Evolutionary conservation across 345 rosid genomes (phyloP).

Genomic region (Eucalyptus cloeziana): DNA sequence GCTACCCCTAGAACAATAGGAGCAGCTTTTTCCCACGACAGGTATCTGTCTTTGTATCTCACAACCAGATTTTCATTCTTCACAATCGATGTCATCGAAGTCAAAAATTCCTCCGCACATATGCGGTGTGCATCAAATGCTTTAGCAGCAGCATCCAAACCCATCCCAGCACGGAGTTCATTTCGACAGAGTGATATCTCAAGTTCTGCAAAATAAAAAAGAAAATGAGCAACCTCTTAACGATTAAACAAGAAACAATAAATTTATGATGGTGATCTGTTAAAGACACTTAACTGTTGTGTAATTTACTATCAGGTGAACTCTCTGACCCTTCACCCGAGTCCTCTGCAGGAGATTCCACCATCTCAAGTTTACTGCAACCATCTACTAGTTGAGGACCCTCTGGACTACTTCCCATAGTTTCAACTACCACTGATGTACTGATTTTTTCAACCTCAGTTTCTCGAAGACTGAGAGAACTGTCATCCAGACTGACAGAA

Average conservation of each 20-base stretch:
- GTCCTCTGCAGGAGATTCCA: slow-evolving; percentile 16
- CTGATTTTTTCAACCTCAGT: slow-evolving; percentile 17
- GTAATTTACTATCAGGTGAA: neutral
- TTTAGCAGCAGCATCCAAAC: slow-evolving; percentile 62
- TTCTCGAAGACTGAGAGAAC: slow-evolving; percentile 10
- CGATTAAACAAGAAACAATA: neutral
- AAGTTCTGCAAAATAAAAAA: slow-evolving; percentile 35
- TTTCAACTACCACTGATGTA: slow-evolving; percentile 21
- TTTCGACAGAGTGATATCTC: slow-evolving; percentile 80
- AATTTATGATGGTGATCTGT: neutral
- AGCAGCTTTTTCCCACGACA: slow-evolving; percentile 80
- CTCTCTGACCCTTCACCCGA: slow-evolving; percentile 6
- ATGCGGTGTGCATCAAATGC: slow-evolving; percentile 57
- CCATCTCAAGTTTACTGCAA: slow-evolving; percentile 10
- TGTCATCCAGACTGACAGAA: slow-evolving; percentile 5
- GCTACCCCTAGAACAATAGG: slow-evolving; percentile 62
- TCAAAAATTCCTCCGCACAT: slow-evolving; percentile 49
- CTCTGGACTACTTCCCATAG: neutral
- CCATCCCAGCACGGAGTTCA: slow-evolving; percentile 69
- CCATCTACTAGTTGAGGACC: slow-evolving; percentile 8
- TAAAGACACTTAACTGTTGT: neutral
- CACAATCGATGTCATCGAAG: slow-evolving; percentile 37
- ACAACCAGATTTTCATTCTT: slow-evolving; percentile 58
- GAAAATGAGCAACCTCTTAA: slow-evolving; percentile 1
- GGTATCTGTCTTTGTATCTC: slow-evolving; percentile 45